These are phyloP conservation scores for Strigomonas galati DNA, from an alignment of 208 protist species.

Conservation along the genomic window DNA sequence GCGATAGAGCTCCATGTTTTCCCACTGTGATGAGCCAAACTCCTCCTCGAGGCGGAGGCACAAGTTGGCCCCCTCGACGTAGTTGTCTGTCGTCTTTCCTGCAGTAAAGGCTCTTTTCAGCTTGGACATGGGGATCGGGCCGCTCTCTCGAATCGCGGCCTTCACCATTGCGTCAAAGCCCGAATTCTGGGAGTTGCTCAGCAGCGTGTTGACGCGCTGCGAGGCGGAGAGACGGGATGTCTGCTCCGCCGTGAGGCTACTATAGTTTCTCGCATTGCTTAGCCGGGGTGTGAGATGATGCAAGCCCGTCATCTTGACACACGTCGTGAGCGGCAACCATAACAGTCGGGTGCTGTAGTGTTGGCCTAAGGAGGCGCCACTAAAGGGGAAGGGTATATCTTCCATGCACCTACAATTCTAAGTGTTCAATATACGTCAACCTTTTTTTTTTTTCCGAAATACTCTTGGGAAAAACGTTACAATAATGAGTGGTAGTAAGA, in stretches of 20 bases:
- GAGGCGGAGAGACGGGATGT: too few relatives aligned
- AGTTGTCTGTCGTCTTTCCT: neutral
- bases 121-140: slow-evolving; percentile 4
- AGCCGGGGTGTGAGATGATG: neutral
- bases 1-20: slow-evolving; percentile 69
- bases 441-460: too few relatives aligned
- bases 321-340: slow-evolving; percentile 70
- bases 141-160: neutral
- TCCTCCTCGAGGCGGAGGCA: slow-evolving; percentile 39
- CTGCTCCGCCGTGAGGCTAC: too few relatives aligned
- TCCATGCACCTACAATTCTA: too few relatives aligned
- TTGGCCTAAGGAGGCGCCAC: slow-evolving; percentile 49
- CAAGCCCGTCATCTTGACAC: slow-evolving; percentile 24
- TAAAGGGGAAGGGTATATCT: neutral
- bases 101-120: neutral
- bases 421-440: too few relatives aligned
- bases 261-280: neutral
- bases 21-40: slow-evolving; percentile 64
- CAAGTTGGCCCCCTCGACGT: slow-evolving; percentile 14
- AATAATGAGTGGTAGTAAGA: neutral
- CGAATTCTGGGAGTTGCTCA: too few relatives aligned
- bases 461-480: too few relatives aligned
- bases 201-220: too few relatives aligned
- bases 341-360: slow-evolving; percentile 60
- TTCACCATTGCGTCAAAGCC: too few relatives aligned